A percentile compares a stretch with the other conserved stretches of the same genome.
These are phyloP conservation scores for Arabis hirsuta DNA, from an alignment of 345 rosid genomes.

Conservation along the genomic window DNA sequence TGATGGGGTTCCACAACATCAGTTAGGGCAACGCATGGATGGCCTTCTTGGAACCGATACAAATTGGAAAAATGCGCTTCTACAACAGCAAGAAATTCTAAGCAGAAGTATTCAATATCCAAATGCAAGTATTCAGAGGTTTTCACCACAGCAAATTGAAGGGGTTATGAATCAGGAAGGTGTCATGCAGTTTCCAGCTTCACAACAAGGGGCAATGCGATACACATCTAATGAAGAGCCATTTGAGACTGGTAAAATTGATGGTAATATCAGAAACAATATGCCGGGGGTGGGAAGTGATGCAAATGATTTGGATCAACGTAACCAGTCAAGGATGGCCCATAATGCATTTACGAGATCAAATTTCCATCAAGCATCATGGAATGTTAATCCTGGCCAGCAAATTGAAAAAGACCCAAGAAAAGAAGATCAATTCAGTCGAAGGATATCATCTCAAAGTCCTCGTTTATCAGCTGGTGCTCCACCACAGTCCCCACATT, in stretches of 20 bases:
- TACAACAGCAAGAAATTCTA: slow-evolving; percentile 60
- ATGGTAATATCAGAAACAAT: slow-evolving; percentile 59
- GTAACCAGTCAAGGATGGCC: slow-evolving; percentile 64
- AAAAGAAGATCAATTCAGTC: slow-evolving; percentile 78
- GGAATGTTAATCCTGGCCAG: slow-evolving; percentile 72
- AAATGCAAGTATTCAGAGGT: slow-evolving; percentile 64
- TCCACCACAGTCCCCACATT: slow-evolving; percentile 85
- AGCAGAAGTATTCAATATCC: slow-evolving; percentile 67
- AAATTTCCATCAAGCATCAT: slow-evolving; percentile 60
- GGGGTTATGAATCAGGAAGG: slow-evolving; percentile 72
- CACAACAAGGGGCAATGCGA: slow-evolving; percentile 69
- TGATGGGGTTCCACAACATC: slow-evolving; percentile 75
- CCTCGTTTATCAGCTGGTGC: slow-evolving; percentile 82
- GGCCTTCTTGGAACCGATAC: slow-evolving; percentile 65
- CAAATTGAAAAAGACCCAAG: slow-evolving; percentile 62
- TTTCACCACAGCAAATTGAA: slow-evolving; percentile 70
- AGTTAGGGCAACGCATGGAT: slow-evolving; percentile 62
- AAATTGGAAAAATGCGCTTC: slow-evolving; percentile 66
- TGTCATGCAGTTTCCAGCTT: slow-evolving; percentile 55
- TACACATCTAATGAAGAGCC: slow-evolving; percentile 75
- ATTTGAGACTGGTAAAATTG: slow-evolving; percentile 68
- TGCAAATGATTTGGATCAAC: slow-evolving; percentile 62
- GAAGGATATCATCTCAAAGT: slow-evolving; percentile 83
- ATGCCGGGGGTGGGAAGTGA: slow-evolving; percentile 59
- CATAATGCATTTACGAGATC: slow-evolving; percentile 61